Evolutionary conservation across 805 yeast species (phyloP).

Genomic region (Barnettozyma wickerhamii): DNA sequence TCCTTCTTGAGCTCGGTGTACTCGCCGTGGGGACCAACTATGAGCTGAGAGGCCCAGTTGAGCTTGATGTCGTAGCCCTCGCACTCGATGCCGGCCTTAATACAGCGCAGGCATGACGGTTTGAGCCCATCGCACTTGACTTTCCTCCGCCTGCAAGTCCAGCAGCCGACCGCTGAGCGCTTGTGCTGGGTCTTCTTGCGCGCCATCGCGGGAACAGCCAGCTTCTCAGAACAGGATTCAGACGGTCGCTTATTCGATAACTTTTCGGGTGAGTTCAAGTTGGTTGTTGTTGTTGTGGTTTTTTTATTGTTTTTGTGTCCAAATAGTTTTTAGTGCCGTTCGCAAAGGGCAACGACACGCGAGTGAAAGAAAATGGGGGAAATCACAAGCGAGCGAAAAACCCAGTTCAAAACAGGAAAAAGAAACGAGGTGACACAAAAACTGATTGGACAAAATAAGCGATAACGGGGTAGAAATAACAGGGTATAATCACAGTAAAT

Average conservation of each 20-base stretch:
- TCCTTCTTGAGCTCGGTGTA: conserved; percentile 19
- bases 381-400: neutral
- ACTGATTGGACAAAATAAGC: neutral
- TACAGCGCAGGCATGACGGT: conserved; percentile 69
- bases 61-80: conserved; percentile 81
- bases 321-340: too few relatives aligned
- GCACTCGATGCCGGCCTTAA: conserved; percentile 59
- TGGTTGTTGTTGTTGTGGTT: too few relatives aligned
- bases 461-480: neutral
- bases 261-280: too few relatives aligned
- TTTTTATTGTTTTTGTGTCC: too few relatives aligned
- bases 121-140: conserved; percentile 71
- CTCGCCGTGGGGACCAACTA: conserved; percentile 38
- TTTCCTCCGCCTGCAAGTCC: conserved; percentile 82
- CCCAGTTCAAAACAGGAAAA: neutral
- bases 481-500: neutral
- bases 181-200: conserved; percentile 14
- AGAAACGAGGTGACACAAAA: neutral
- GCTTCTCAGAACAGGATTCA: too few relatives aligned
- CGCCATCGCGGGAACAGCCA: conserved; percentile 5
- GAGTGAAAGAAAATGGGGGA: neutral
- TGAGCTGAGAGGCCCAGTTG: conserved; percentile 59
- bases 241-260: too few relatives aligned
- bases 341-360: too few relatives aligned
- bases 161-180: conserved; percentile 75